Conservation (phyloP, 768 basidiomycete species). For the Kwoniella sp. region DNA sequence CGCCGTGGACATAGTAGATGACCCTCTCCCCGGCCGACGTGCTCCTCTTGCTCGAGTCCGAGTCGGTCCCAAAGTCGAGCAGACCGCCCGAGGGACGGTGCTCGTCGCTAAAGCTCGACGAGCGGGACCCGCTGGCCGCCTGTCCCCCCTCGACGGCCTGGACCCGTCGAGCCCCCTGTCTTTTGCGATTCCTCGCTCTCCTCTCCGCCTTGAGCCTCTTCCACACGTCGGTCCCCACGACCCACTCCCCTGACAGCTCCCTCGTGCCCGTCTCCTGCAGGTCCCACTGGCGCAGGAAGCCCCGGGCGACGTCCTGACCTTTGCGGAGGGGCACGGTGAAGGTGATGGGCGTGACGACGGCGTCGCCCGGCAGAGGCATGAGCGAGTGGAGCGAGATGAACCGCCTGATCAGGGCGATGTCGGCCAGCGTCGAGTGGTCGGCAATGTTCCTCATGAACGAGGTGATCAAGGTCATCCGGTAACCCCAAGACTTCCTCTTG, state of each 20-base stretch:
- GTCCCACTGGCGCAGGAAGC: slow-evolving; percentile 71
- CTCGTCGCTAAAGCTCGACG: neutral
- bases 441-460: slow-evolving; percentile 75
- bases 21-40: slow-evolving; percentile 58
- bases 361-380: slow-evolving; percentile 83
- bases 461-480: slow-evolving; percentile 75
- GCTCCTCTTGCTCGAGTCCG: neutral
- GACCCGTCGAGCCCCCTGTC: neutral
- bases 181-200: slow-evolving; percentile 47
- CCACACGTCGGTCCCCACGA: slow-evolving; percentile 91
- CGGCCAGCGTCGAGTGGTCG: slow-evolving; percentile 73
- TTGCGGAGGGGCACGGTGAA: slow-evolving; percentile 69
- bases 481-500: slow-evolving; percentile 81
- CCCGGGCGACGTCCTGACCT: slow-evolving; percentile 47
- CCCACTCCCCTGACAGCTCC: slow-evolving; percentile 91
- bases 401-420: slow-evolving; percentile 64
- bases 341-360: slow-evolving; percentile 88
- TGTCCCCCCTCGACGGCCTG: neutral
- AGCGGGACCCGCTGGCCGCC: neutral
- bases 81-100: neutral
- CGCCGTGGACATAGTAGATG: slow-evolving; percentile 90
- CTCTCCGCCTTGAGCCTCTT: slow-evolving; percentile 76
- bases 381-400: slow-evolving; percentile 75
- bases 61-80: neutral
- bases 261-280: slow-evolving; percentile 67